Conservation (phyloP, 2,329 filamentous ascomycete genomes). For the Grosmannia clavigera region DNA sequence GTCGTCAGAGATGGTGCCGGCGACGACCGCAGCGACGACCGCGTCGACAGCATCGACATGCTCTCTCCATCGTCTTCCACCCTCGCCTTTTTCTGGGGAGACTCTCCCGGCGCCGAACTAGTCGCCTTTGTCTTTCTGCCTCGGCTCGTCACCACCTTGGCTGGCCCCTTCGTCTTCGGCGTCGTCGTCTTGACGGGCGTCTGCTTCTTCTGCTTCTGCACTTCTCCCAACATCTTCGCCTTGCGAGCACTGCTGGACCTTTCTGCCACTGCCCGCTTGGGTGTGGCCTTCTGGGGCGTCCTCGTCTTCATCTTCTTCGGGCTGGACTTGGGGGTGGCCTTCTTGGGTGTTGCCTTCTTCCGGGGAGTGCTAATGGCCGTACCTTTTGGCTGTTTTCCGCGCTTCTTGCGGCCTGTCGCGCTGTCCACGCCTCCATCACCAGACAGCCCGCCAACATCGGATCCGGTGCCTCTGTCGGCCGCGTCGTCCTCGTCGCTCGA, state of each 20-base stretch:
- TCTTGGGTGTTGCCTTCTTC: not conserved
- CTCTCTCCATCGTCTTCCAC: not conserved
- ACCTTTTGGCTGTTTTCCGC: not conserved
- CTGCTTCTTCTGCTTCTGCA: no score
- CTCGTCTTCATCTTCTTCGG: not conserved
- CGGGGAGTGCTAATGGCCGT: not conserved
- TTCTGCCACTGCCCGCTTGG: no score
- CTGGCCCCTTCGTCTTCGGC: not conserved
- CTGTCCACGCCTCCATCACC: not conserved
- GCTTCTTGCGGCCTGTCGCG: not conserved
- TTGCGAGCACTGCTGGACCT: no score
- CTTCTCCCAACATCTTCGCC: no score
- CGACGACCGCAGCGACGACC: not conserved
- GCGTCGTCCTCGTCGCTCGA: constrained; percentile 9
- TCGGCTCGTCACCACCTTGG: not conserved
- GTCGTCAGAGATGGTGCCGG: not conserved
- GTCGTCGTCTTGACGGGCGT: not conserved
- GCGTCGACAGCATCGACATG: not conserved
- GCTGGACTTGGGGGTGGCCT: not conserved
- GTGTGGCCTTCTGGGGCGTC: not conserved
- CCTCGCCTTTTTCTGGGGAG: not conserved
- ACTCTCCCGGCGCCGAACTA: no score
- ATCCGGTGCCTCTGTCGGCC: constrained; percentile 7
- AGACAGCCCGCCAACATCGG: not conserved
- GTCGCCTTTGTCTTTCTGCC: no score